Base-by-base conservation (phyloP, 1,284 basidiomycete species). In the Earliella scabrosa region DNA sequence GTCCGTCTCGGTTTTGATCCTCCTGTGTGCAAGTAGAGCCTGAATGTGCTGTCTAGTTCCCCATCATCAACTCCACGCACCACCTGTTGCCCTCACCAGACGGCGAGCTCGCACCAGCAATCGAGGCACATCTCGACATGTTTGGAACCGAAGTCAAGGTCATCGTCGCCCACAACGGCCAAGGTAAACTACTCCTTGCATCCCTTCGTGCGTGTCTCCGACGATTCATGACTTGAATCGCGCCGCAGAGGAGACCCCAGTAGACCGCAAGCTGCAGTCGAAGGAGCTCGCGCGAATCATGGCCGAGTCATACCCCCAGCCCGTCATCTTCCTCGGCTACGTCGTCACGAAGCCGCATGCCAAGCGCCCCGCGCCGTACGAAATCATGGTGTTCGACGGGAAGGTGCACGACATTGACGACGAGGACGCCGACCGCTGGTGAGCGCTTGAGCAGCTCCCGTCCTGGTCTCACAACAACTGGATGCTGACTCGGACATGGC, bases 61-160 rank as follows among this genome's bases (percentile, higher is more conserved):
- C 95, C 0, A 97, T 98, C 70, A 79, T 97, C 66, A 89, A 90
- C 66, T 92, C 92, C 3, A 90, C 87, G 5, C 95, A 97, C 68
- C 92, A 97, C 69, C 81, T 97, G 3, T 80, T 97, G 23, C 95
- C 95, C 0, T 96, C 93, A 1, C 95, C 95, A 4, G 74, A 82
- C 50, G 90, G 93, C n/a, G 95, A 98, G 72, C 85, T 98, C 16
- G 95, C 95, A 0, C 95, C 95, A 0, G 94, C 94, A 0, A 96
- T 96, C 51, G 90, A 92, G 68, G 95, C 95, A 0, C 85, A 93
- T 5, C 78, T 98, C 14, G 90, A 97, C 59, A 79, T 96, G 4
- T 92, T 88, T 64, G 94, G 94, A 0, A 88, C 87, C 0, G 80
- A 84, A 48, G 86, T 97, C 21, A 88, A 90, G 14, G 92, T 96